Conservation (phyloP, 371 early-diverging fungal genomes). For the Circinella minor region DNA sequence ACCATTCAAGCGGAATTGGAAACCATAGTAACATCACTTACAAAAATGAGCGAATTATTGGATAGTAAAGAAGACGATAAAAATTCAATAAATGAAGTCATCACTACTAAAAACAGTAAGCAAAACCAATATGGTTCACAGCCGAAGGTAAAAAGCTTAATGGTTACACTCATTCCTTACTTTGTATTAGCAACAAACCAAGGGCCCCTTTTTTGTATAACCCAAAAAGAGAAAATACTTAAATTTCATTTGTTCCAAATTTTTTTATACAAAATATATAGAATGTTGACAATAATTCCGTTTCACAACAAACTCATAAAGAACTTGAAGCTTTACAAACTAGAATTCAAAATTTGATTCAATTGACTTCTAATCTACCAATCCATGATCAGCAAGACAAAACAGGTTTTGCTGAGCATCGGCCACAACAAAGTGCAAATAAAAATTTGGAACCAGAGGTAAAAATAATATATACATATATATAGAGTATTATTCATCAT, state of each 20-base stretch:
- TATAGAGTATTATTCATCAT: no score
- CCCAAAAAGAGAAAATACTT: no score
- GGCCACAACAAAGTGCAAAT: slow-evolving; percentile 12
- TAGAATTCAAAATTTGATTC: background rate
- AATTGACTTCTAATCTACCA: background rate
- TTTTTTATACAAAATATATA: background rate
- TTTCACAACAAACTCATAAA: background rate
- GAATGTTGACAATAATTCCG: background rate
- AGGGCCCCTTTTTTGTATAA: background rate
- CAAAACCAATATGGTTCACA: background rate
- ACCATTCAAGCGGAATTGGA: slow-evolving; percentile 3
- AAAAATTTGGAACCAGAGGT: background rate
- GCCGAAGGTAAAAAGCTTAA: background rate
- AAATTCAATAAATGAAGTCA: background rate
- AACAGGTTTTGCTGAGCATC: slow-evolving; percentile 14
- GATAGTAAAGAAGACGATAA: background rate
- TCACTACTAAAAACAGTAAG: background rate
- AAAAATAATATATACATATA: background rate
- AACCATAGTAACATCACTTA: background rate
- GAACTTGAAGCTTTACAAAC: slow-evolving; percentile 2
- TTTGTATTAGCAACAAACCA: background rate
- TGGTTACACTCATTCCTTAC: background rate
- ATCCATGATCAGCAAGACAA: slow-evolving; percentile 7
- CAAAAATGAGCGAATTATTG: slow-evolving; percentile 8
- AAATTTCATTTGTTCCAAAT: background rate